A percentile compares a stretch with the other conserved stretches of the same genome.
phyloP scores from a whole-genome alignment of 352 stramenopile genomes.

The Phytophthora constricta region DNA sequence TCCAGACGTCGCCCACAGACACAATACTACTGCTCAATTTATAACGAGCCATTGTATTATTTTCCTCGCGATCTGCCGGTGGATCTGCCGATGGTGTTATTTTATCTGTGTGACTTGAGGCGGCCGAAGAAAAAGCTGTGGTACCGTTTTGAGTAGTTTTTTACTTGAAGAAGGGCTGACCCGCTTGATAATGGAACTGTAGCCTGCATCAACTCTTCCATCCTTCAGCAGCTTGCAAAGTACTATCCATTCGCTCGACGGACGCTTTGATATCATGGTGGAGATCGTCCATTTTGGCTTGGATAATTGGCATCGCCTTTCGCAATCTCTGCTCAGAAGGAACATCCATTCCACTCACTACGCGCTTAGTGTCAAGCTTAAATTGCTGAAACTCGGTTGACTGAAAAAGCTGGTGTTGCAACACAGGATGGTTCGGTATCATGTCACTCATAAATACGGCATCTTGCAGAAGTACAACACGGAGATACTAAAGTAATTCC shows the following conservation, averaged over 20 bases:
- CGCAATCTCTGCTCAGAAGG: neutral
- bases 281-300: neutral
- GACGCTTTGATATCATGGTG: neutral
- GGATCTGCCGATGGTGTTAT: too few relatives aligned
- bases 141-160: neutral
- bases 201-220: neutral
- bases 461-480: neutral
- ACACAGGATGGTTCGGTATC: neutral
- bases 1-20: too few relatives aligned
- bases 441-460: neutral
- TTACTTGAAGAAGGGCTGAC: neutral
- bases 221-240: neutral
- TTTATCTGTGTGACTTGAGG: too few relatives aligned
- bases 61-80: too few relatives aligned
- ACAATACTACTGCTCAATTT: too few relatives aligned
- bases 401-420: neutral
- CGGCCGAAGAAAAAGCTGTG: neutral
- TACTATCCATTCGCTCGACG: neutral
- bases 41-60: too few relatives aligned
- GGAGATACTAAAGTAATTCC: conserved; percentile 1
- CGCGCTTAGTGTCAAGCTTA: neutral
- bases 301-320: neutral
- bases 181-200: neutral
- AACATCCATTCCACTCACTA: neutral
- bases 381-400: neutral